These are phyloP conservation scores for Prunus armeniaca DNA, from an alignment of 306 rosid species.

Conservation along the genomic window DNA sequence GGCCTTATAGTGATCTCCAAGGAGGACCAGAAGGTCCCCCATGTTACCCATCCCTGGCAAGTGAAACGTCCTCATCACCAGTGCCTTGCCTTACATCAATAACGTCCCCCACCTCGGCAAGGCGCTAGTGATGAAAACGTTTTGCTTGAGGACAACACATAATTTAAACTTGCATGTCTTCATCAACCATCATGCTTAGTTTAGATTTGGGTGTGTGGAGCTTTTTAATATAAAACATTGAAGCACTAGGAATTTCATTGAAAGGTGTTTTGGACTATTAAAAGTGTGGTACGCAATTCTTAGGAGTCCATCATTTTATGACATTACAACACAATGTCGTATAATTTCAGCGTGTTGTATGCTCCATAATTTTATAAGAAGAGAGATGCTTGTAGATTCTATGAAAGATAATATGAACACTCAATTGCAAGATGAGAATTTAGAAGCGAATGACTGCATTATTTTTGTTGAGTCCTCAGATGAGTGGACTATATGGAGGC, in stretches of 20 bases:
- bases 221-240: background rate
- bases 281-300: background rate
- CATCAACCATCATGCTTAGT: no score
- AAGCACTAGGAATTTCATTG: background rate
- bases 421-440: background rate
- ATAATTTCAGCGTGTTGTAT: no score
- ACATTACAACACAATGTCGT: no score
- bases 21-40: constrained; percentile 17
- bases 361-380: no score
- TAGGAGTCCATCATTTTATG: background rate
- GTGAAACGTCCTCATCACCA: constrained; percentile 90
- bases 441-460: background rate
- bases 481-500: background rate
- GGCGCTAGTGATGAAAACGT: no score
- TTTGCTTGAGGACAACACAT: no score
- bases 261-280: background rate
- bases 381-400: background rate
- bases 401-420: background rate
- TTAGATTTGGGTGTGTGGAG: background rate
- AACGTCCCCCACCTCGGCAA: constrained; percentile 97
- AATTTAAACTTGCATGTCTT: no score
- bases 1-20: constrained; percentile 6
- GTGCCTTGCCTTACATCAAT: constrained; percentile 93
- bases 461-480: background rate
- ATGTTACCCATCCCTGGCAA: constrained; percentile 76